Conservation (phyloP, 345 rosid species). For the Pelargonium nanum region DNA sequence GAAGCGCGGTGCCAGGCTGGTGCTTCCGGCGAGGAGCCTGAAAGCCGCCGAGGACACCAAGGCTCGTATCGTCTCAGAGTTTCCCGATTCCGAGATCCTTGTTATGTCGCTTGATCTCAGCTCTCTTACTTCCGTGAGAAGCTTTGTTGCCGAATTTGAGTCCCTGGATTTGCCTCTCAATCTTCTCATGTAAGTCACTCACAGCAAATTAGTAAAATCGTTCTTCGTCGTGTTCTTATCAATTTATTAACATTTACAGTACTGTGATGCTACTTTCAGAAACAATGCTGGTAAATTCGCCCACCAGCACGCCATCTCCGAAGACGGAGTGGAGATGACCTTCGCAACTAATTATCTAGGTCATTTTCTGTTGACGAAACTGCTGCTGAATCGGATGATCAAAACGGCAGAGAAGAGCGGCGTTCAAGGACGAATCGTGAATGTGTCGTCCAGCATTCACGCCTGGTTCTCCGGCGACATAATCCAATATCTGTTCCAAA, state of each 20-base stretch:
- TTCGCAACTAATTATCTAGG: constrained; percentile 94
- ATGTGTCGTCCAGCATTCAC: constrained; percentile 80
- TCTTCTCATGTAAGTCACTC: constrained; percentile 60
- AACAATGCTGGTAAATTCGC: constrained; percentile 92
- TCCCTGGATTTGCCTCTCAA: constrained; percentile 67
- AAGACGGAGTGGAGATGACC: constrained; percentile 97
- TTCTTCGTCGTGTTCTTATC: neutral
- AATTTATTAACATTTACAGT: too few relatives aligned
- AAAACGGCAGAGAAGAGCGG: constrained; percentile 59
- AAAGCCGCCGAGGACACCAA: constrained; percentile 80
- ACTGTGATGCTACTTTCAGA: constrained; percentile 23
- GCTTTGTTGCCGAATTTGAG: constrained; percentile 58
- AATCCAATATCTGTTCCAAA: constrained; percentile 54
- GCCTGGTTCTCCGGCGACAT: constrained; percentile 81
- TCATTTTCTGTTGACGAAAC: constrained; percentile 79
- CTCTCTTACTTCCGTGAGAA: constrained; percentile 61
- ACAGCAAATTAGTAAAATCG: neutral
- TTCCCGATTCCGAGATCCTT: constrained; percentile 48
- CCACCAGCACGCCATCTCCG: constrained; percentile 78
- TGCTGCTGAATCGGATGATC: constrained; percentile 56
- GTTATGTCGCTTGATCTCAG: constrained; percentile 90
- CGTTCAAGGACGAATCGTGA: constrained; percentile 68
- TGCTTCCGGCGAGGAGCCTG: constrained; percentile 68
- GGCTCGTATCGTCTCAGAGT: constrained; percentile 63
- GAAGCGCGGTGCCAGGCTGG: constrained; percentile 67